Evolutionary conservation across 202 grass and related monocot species (phyloP).

Genomic region (Carex arenaria): DNA sequence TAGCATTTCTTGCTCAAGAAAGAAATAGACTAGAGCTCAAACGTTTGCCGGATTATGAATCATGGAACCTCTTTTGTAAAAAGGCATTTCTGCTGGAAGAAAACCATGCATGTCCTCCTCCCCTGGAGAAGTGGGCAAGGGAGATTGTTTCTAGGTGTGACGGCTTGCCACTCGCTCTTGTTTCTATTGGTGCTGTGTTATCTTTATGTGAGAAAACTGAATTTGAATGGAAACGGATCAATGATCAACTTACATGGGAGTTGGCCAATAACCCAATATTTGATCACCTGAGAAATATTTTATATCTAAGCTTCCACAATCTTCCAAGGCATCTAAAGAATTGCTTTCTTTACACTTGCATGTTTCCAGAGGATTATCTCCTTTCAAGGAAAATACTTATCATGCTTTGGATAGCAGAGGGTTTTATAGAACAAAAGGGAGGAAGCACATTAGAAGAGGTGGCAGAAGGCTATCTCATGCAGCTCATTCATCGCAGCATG

Average conservation of each 20-base stretch:
- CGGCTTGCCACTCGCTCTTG: constrained; percentile 36
- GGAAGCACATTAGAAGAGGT: constrained; percentile 27
- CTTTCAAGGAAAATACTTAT: constrained; percentile 29
- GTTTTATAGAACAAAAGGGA: constrained; percentile 13
- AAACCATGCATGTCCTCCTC: not conserved
- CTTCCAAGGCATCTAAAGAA: constrained; percentile 27
- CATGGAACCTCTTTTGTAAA: constrained; percentile 24
- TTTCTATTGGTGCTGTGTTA: constrained; percentile 26
- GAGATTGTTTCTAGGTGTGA: constrained; percentile 26
- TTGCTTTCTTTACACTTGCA: constrained; percentile 32
- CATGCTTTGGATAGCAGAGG: constrained; percentile 38
- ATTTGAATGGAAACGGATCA: constrained; percentile 17
- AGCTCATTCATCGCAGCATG: constrained; percentile 29
- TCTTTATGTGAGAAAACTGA: constrained; percentile 16
- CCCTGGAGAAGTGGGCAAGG: constrained; percentile 3
- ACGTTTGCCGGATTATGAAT: not conserved
- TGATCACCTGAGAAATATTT: constrained; percentile 10
- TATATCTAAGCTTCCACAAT: constrained; percentile 29
- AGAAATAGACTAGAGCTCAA: not conserved
- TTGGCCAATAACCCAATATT: not conserved
- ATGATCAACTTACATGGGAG: constrained; percentile 23
- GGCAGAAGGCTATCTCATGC: constrained; percentile 22
- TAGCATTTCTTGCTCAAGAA: constrained; percentile 25
- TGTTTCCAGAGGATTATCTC: constrained; percentile 30
- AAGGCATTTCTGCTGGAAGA: constrained; percentile 18